A percentile compares a stretch with the other conserved stretches of the same genome.
Evolutionary conservation across 163 green algal species (phyloP).

Genomic region (Scenedesmus sp.): DNA sequence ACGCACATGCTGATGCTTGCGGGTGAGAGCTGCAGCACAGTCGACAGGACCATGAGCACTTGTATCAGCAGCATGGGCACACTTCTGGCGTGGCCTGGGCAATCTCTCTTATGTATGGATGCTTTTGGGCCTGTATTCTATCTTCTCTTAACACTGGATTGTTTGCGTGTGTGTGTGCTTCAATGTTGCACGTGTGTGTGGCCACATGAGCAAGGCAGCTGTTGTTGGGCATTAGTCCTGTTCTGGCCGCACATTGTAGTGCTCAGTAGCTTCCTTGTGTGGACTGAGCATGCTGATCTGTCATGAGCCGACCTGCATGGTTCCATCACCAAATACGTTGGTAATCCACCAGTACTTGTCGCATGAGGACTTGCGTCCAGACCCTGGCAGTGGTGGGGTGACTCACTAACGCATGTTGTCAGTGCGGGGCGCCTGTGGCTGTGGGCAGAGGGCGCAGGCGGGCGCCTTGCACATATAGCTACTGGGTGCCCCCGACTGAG

Average conservation of each 20-base stretch:
- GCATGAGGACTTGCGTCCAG: neutral
- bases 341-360: neutral
- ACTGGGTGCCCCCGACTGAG: neutral
- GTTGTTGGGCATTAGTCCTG: neutral
- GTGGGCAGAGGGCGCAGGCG: neutral
- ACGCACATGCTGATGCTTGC: neutral
- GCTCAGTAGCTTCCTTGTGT: neutral
- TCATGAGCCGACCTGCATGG: neutral
- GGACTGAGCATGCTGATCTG: neutral
- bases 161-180: neutral
- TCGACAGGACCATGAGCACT: neutral
- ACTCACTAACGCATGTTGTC: neutral
- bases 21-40: conserved; percentile 6
- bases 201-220: neutral
- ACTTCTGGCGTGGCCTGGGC: neutral
- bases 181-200: neutral
- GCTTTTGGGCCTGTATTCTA: neutral
- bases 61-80: neutral
- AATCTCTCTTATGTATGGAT: neutral
- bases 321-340: neutral
- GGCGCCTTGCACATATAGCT: neutral
- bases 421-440: neutral
- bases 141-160: neutral
- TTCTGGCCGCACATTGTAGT: neutral
- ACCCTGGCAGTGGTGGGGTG: neutral